A percentile compares a stretch with the other conserved stretches of the same genome.
phyloP scores from a whole-genome alignment of 2,329 filamentous ascomycete species.

The Phoma sp. region DNA sequence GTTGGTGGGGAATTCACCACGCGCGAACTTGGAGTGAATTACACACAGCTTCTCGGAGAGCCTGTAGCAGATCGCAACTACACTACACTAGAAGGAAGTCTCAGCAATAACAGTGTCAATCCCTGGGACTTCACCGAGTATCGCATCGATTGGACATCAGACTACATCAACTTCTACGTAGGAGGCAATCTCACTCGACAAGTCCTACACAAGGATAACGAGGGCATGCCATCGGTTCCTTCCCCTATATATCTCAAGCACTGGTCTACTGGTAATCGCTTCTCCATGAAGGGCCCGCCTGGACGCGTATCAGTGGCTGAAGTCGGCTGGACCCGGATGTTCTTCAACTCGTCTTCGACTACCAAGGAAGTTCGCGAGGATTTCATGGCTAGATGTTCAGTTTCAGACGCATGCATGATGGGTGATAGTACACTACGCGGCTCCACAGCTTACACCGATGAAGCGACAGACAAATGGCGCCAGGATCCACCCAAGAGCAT shows the following conservation, averaged over 20 bases:
- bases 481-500: slow-evolving; percentile 31
- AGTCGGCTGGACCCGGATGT: slow-evolving; percentile 56
- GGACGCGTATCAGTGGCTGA: slow-evolving; percentile 49
- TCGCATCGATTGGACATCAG: slow-evolving; percentile 56
- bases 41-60: slow-evolving; percentile 43
- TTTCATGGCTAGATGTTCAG: slow-evolving; percentile 40
- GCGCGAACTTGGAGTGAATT: slow-evolving; percentile 49
- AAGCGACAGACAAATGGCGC: slow-evolving; percentile 39
- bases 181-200: slow-evolving; percentile 46
- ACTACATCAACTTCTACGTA: slow-evolving; percentile 53
- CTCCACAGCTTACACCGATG: slow-evolving; percentile 32
- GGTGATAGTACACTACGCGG: slow-evolving; percentile 45
- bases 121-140: slow-evolving; percentile 56
- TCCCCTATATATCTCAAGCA: slow-evolving; percentile 55
- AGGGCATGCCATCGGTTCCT: slow-evolving; percentile 50
- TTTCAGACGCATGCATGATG: slow-evolving; percentile 45
- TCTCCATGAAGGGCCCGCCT: slow-evolving; percentile 56
- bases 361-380: slow-evolving; percentile 35
- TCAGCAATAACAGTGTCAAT: slow-evolving; percentile 39
- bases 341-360: slow-evolving; percentile 58
- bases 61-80: slow-evolving; percentile 45
- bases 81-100: slow-evolving; percentile 42
- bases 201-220: slow-evolving; percentile 41
- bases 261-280: slow-evolving; percentile 56
- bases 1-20: slow-evolving; percentile 50